A percentile compares a stretch with the other conserved stretches of the same genome.
These are phyloP conservation scores for Pinus albicaulis DNA, from an alignment of 75 land plant genomes.

Conservation along the genomic window DNA sequence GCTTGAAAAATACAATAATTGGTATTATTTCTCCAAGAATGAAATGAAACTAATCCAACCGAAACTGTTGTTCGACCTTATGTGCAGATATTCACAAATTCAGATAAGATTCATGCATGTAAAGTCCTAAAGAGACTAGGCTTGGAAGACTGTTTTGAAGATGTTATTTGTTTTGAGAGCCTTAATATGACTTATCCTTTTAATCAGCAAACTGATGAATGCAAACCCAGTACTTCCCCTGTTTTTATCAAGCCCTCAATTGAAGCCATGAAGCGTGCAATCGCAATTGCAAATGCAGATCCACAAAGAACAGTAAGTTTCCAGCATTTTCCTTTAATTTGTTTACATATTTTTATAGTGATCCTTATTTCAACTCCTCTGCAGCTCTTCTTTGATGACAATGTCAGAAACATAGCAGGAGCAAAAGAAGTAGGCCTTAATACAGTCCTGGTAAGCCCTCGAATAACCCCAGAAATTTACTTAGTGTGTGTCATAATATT, in stretches of 20 bases:
- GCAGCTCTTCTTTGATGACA: conserved; percentile 76
- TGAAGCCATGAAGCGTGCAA: conserved; percentile 34
- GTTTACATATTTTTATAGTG: background rate
- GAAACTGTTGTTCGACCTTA: background rate
- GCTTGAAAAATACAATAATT: no score
- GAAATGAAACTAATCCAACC: background rate
- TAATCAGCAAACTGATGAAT: conserved; percentile 3
- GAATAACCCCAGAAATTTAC: background rate
- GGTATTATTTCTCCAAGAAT: background rate
- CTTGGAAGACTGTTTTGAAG: conserved; percentile 41
- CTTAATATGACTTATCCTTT: conserved; percentile 18
- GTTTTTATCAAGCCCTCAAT: conserved; percentile 41
- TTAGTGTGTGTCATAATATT: background rate
- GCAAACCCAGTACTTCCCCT: background rate
- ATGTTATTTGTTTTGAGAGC: conserved; percentile 49
- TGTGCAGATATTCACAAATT: conserved; percentile 50
- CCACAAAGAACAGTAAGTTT: conserved; percentile 31
- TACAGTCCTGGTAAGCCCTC: conserved; percentile 53
- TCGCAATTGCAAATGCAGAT: conserved; percentile 23
- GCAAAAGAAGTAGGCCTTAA: conserved; percentile 62
- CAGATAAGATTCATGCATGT: conserved; percentile 40
- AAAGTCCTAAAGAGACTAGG: conserved; percentile 28
- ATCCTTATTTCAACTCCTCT: background rate
- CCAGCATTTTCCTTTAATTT: background rate
- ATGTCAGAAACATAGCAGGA: conserved; percentile 46